Conservation (phyloP, 2,329 filamentous ascomycete species). For the Aspergillus proliferans region DNA sequence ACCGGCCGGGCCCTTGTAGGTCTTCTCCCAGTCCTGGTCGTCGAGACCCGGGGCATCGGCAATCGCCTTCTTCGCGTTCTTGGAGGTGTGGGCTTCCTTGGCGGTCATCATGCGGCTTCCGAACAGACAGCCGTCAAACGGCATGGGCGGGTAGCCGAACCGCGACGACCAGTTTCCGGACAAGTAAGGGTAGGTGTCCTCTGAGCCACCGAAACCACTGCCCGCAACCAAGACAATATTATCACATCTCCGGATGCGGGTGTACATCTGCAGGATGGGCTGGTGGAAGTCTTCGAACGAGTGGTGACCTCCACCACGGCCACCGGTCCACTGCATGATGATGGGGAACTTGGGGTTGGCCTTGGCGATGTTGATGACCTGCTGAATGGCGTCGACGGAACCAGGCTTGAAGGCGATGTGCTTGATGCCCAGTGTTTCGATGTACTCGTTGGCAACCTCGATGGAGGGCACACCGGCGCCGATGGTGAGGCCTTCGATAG, state of each 20-base stretch:
- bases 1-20: constrained; percentile 83
- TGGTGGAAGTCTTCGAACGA: constrained; percentile 93
- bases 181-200: constrained; percentile 87
- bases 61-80: constrained; percentile 82
- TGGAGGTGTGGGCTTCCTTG: constrained; percentile 83
- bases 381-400: constrained; percentile 78
- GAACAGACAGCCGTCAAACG: constrained; percentile 84
- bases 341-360: constrained; percentile 85
- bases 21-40: constrained; percentile 82
- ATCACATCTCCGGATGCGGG: constrained; percentile 72
- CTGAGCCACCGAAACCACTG: constrained; percentile 81
- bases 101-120: constrained; percentile 92
- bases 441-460: constrained; percentile 88
- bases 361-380: constrained; percentile 86
- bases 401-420: constrained; percentile 92
- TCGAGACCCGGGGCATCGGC: constrained; percentile 76
- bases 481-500: constrained; percentile 86
- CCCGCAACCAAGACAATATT: constrained; percentile 86
- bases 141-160: constrained; percentile 86
- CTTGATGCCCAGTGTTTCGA: constrained; percentile 83
- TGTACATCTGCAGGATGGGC: constrained; percentile 84
- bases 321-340: constrained; percentile 87
- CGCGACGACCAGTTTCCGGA: constrained; percentile 81
- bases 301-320: constrained; percentile 86
- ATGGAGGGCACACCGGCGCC: constrained; percentile 89